phyloP scores from a whole-genome alignment of 345 rosid species.

The Salix exigua region DNA sequence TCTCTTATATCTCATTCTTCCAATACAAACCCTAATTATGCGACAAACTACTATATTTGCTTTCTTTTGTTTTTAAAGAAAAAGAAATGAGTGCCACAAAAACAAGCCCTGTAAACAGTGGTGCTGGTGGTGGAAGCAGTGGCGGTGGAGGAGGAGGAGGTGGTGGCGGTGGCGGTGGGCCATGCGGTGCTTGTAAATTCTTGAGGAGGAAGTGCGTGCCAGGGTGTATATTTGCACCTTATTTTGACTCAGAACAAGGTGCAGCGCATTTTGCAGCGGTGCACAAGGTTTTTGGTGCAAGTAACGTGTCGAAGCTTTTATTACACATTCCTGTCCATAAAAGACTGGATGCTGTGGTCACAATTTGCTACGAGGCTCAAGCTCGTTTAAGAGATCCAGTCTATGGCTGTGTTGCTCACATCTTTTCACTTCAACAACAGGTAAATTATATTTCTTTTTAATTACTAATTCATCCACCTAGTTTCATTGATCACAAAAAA shows the following conservation, averaged over 20 bases:
- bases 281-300: conserved; percentile 34
- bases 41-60: neutral
- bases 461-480: neutral
- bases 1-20: neutral
- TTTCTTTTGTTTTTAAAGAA: neutral
- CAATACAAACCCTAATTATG: conserved; percentile 12
- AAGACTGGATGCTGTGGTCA: conserved; percentile 25
- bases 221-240: conserved; percentile 37
- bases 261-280: conserved; percentile 36
- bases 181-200: conserved; percentile 35
- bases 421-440: conserved; percentile 35
- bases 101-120: conserved; percentile 40
- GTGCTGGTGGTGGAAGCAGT: conserved; percentile 32
- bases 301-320: conserved; percentile 30
- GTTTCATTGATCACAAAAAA: neutral
- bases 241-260: conserved; percentile 34
- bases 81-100: conserved; percentile 43
- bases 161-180: conserved; percentile 6
- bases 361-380: conserved; percentile 31
- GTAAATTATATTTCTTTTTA: neutral
- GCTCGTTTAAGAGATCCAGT: conserved; percentile 30
- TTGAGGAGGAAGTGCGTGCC: conserved; percentile 32
- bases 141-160: conserved; percentile 19
- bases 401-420: conserved; percentile 35
- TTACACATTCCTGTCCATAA: conserved; percentile 23